phyloP scores from a whole-genome alignment of 2,329 filamentous ascomycete genomes.

The Helotiales sp. region DNA sequence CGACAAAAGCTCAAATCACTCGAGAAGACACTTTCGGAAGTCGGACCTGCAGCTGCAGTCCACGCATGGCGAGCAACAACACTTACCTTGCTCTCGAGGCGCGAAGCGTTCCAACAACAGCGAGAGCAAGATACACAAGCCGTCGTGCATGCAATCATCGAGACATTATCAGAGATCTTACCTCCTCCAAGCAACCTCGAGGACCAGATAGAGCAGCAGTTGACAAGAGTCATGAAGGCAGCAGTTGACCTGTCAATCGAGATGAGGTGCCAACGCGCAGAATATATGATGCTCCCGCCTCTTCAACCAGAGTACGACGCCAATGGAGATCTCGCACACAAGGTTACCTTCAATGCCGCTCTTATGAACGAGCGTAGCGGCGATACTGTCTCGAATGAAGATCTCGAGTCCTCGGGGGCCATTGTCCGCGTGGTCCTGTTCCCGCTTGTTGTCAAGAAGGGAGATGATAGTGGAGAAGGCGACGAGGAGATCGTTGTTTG shows the following conservation, averaged over 20 bases:
- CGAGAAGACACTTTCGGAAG: slow-evolving; percentile 87
- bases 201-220: slow-evolving; percentile 76
- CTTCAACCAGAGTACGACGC: slow-evolving; percentile 92
- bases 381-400: slow-evolving; percentile 67
- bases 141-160: slow-evolving; percentile 88
- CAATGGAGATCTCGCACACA: slow-evolving; percentile 84
- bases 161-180: slow-evolving; percentile 79
- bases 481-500: slow-evolving; percentile 96
- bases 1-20: slow-evolving; percentile 95
- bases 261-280: slow-evolving; percentile 95
- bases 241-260: slow-evolving; percentile 91
- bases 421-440: slow-evolving; percentile 92
- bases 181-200: slow-evolving; percentile 83
- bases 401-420: slow-evolving; percentile 73
- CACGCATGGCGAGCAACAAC: slow-evolving; percentile 97
- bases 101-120: slow-evolving; percentile 77
- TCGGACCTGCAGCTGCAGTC: slow-evolving; percentile 85
- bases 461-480: slow-evolving; percentile 81
- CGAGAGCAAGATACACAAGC: slow-evolving; percentile 90
- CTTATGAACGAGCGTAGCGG: slow-evolving; percentile 93
- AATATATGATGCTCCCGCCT: slow-evolving; percentile 98
- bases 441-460: slow-evolving; percentile 94
- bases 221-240: slow-evolving; percentile 83
- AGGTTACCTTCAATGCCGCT: slow-evolving; percentile 86
- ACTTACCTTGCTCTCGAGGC: slow-evolving; percentile 80